Percentiles rank a stretch among this genome's conserved stretches.
Evolutionary conservation across 148 eudicot species (phyloP).

Genomic region (Agrostemma githago): DNA sequence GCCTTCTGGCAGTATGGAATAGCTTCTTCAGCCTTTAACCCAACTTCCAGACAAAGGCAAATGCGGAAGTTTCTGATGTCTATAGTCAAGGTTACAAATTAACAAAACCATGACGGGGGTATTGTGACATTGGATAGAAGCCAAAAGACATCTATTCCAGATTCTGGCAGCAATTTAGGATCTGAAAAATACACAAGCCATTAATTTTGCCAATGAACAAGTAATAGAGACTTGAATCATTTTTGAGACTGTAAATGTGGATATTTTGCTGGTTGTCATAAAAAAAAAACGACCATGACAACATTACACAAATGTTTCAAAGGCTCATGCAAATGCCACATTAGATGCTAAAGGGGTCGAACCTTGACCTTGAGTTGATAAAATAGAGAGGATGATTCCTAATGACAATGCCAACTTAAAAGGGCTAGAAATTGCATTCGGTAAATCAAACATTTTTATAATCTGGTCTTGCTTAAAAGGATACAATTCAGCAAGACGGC

Average conservation of each 20-base stretch:
- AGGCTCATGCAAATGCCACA: too few relatives aligned
- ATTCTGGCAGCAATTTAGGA: neutral
- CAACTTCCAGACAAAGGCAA: constrained; percentile 77
- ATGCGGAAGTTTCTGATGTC: constrained; percentile 77
- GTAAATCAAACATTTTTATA: neutral
- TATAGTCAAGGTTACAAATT: constrained; percentile 44
- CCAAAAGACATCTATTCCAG: neutral
- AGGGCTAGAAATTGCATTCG: neutral
- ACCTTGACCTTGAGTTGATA: too few relatives aligned
- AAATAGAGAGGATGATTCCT: too few relatives aligned
- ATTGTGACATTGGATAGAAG: neutral
- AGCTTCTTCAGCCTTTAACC: constrained; percentile 75
- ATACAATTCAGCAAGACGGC: constrained; percentile 85
- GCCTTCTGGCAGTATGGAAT: constrained; percentile 88
- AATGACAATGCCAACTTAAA: neutral
- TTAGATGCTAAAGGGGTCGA: too few relatives aligned
- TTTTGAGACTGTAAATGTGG: neutral
- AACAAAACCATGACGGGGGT: neutral
- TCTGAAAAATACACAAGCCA: neutral
- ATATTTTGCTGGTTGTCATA: neutral
- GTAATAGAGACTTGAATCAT: neutral
- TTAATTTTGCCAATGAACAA: too few relatives aligned
- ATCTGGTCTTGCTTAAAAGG: constrained; percentile 32
- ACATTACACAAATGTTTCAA: too few relatives aligned
- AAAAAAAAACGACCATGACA: too few relatives aligned